Percentiles rank a stretch among this genome's conserved stretches.
These are phyloP conservation scores for Fonsecaea nubica DNA, from an alignment of 2,329 filamentous ascomycete species.

Conservation along the genomic window DNA sequence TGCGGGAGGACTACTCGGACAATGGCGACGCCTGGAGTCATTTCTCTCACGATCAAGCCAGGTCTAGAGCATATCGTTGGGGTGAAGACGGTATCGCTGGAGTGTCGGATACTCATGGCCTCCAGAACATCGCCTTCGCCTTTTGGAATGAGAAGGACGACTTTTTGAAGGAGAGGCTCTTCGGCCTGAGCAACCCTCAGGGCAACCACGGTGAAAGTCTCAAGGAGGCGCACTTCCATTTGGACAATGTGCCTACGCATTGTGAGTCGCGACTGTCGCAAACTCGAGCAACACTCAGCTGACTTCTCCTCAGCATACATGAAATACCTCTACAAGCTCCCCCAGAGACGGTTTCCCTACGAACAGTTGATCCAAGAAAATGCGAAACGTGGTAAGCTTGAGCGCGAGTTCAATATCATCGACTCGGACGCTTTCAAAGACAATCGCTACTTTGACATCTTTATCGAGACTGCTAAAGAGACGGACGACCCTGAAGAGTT, in stretches of 20 bases:
- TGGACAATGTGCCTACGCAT: slow-evolving; percentile 84
- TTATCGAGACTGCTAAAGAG: slow-evolving; percentile 95
- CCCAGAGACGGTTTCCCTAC: slow-evolving; percentile 90
- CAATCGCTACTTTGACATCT: slow-evolving; percentile 93
- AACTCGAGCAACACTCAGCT: slow-evolving; percentile 15
- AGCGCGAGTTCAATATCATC: slow-evolving; percentile 88
- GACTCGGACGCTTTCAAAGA: slow-evolving; percentile 90
- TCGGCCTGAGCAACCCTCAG: slow-evolving; percentile 93
- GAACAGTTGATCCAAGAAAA: slow-evolving; percentile 86
- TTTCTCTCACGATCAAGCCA: slow-evolving; percentile 91
- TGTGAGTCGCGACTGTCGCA: slow-evolving; percentile 46
- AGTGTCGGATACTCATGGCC: slow-evolving; percentile 88
- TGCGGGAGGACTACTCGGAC: slow-evolving; percentile 91
- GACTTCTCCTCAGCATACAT: slow-evolving; percentile 70
- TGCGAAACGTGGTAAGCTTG: slow-evolving; percentile 73
- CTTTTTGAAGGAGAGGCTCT: slow-evolving; percentile 92
- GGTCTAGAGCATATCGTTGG: slow-evolving; percentile 89
- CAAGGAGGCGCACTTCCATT: slow-evolving; percentile 95
- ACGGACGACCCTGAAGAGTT: slow-evolving; percentile 89
- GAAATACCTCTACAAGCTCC: slow-evolving; percentile 98
- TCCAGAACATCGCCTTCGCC: slow-evolving; percentile 90
- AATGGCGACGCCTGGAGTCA: slow-evolving; percentile 95
- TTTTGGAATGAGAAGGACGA: slow-evolving; percentile 98
- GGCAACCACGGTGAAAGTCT: slow-evolving; percentile 97
- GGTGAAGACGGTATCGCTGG: slow-evolving; percentile 97